Evolutionary conservation across 2,329 filamentous ascomycete genomes (phyloP).

Genomic region (Bisporella sp.): DNA sequence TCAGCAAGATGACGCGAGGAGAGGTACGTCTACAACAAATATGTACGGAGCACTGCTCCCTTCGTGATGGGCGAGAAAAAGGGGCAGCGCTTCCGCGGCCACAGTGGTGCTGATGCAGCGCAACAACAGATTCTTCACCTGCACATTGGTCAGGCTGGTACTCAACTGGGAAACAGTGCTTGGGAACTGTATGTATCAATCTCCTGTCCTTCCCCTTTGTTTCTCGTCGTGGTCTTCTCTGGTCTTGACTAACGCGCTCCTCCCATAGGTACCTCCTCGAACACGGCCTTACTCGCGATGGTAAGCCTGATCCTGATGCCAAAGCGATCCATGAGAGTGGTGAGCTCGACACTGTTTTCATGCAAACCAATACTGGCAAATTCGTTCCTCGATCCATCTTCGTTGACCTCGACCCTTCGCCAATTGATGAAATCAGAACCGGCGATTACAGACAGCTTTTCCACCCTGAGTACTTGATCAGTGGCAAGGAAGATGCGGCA

Average conservation of each 20-base stretch:
- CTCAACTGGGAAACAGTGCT: conserved; percentile 60
- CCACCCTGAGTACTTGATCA: conserved; percentile 59
- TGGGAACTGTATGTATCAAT: conserved; percentile 56
- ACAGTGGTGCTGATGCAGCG: neutral
- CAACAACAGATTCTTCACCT: conserved; percentile 53
- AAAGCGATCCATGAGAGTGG: conserved; percentile 45
- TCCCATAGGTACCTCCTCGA: conserved; percentile 53
- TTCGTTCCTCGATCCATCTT: conserved; percentile 63
- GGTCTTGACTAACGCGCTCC: neutral
- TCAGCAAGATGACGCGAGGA: conserved; percentile 16
- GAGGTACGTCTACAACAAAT: conserved; percentile 10
- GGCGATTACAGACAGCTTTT: conserved; percentile 56
- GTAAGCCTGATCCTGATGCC: conserved; percentile 47
- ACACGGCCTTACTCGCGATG: conserved; percentile 56
- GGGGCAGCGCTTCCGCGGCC: too few relatives aligned
- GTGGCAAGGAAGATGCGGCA: conserved; percentile 62
- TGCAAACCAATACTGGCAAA: conserved; percentile 56
- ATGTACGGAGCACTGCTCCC: neutral
- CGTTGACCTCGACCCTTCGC: conserved; percentile 59
- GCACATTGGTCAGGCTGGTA: conserved; percentile 62
- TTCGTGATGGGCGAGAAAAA: neutral
- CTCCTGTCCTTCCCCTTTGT: neutral
- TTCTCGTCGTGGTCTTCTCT: neutral
- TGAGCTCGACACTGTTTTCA: conserved; percentile 61
- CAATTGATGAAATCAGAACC: conserved; percentile 61